Percentiles rank a stretch among this genome's conserved stretches.
These are phyloP conservation scores for Cystofilobasidium bisporidii DNA, from an alignment of 768 basidiomycete genomes.

Conservation along the genomic window DNA sequence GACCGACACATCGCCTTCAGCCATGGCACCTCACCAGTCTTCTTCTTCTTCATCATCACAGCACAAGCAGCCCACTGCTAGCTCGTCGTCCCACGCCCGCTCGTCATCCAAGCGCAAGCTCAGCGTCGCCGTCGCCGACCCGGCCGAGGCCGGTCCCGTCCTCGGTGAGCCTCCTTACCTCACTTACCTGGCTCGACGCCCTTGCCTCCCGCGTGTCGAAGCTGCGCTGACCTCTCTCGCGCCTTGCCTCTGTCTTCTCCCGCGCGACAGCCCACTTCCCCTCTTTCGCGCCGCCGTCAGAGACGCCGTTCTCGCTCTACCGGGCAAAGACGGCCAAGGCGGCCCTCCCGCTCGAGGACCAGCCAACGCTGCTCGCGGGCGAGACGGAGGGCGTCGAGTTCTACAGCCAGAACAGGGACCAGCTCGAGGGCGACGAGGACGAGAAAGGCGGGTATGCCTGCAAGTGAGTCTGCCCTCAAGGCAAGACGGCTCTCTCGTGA, in stretches of 20 bases:
- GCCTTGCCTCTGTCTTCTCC: too few relatives aligned
- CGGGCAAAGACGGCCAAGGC: conserved; percentile 29
- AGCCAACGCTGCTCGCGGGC: conserved; percentile 54
- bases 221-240: not conserved
- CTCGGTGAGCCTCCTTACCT: not conserved
- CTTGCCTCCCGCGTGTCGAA: too few relatives aligned
- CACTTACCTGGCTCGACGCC: not conserved
- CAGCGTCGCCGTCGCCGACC: not conserved
- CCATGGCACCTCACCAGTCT: too few relatives aligned
- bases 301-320: conserved; percentile 58
- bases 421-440: conserved; percentile 40
- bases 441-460: conserved; percentile 34
- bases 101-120: conserved; percentile 7
- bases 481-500: too few relatives aligned
- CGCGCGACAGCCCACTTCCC: conserved; percentile 65
- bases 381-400: conserved; percentile 80
- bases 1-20: too few relatives aligned
- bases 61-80: too few relatives aligned
- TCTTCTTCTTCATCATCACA: not conserved
- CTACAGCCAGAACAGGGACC: conserved; percentile 52
- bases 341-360: conserved; percentile 29
- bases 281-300: conserved; percentile 50
- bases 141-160: not conserved
- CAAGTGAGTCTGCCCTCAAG: too few relatives aligned
- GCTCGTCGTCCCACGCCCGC: too few relatives aligned